Evolutionary conservation across 1,284 basidiomycete genomes (phyloP).

Genomic region (Naganishia cerealis): DNA sequence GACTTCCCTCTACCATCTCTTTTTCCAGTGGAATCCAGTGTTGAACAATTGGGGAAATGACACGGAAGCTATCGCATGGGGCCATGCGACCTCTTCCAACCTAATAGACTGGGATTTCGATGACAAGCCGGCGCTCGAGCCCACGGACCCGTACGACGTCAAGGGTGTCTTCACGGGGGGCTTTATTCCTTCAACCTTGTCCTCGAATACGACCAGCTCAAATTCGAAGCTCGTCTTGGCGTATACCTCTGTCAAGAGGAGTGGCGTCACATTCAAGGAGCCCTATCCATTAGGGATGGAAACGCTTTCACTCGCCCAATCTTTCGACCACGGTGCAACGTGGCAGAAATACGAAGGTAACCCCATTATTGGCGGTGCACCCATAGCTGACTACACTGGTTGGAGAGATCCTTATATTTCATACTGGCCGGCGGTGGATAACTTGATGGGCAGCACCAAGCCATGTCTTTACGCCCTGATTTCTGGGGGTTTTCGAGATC

Average conservation of each 20-base stretch:
- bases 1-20: constrained; percentile 37
- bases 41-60: constrained; percentile 34
- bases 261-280: constrained; percentile 8
- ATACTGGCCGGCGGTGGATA: constrained; percentile 36
- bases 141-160: constrained; percentile 34
- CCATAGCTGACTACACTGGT: constrained; percentile 33
- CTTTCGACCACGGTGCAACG: constrained; percentile 35
- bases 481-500: constrained; percentile 34
- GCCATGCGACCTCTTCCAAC: constrained; percentile 36
- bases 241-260: constrained; percentile 16
- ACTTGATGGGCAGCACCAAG: neutral
- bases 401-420: constrained; percentile 38
- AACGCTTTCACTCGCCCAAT: constrained; percentile 34
- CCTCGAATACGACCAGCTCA: neutral
- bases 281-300: constrained; percentile 35
- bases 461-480: constrained; percentile 35
- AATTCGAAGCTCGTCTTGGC: constrained; percentile 8
- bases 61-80: constrained; percentile 35
- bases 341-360: constrained; percentile 35
- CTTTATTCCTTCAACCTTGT: constrained; percentile 27
- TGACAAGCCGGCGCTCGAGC: constrained; percentile 25
- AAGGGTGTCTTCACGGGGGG: constrained; percentile 39
- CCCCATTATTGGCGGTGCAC: constrained; percentile 34
- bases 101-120: constrained; percentile 35
- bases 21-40: constrained; percentile 39